Conservation (phyloP, 441 rosid species). For the Jatropha multifida region DNA sequence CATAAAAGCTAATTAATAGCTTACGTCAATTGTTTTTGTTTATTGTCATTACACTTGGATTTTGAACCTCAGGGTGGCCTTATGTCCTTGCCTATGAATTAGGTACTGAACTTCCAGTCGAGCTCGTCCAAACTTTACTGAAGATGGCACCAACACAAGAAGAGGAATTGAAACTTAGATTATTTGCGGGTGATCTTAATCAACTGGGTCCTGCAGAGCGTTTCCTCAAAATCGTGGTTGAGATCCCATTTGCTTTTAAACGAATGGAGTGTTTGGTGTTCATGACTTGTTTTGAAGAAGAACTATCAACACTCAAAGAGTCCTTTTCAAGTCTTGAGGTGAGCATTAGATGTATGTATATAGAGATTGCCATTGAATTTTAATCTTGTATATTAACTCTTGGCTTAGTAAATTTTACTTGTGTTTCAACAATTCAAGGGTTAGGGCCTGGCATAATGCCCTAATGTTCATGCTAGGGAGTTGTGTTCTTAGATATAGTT, state of each 20-base stretch:
- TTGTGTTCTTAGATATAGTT: background rate
- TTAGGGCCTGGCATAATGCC: background rate
- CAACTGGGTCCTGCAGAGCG: slow-evolving; percentile 91
- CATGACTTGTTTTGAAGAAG: slow-evolving; percentile 80
- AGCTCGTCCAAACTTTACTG: slow-evolving; percentile 76
- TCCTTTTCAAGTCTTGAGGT: slow-evolving; percentile 81
- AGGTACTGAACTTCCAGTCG: slow-evolving; percentile 91
- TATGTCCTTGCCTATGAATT: slow-evolving; percentile 29
- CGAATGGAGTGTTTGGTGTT: slow-evolving; percentile 76
- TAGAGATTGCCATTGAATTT: too few species aligned
- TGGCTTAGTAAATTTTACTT: background rate
- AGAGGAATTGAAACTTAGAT: slow-evolving; percentile 90
- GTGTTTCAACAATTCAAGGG: background rate
- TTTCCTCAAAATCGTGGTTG: slow-evolving; percentile 75
- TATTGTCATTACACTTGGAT: background rate
- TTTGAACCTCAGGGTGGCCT: background rate
- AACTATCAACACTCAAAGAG: slow-evolving; percentile 57
- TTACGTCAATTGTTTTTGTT: background rate
- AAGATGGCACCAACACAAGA: slow-evolving; percentile 91
- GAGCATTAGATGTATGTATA: slow-evolving; percentile 18
- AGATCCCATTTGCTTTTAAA: slow-evolving; percentile 78
- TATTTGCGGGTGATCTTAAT: slow-evolving; percentile 67
- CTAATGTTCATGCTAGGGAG: background rate
- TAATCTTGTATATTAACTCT: background rate
- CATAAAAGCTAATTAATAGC: too few species aligned